These are phyloP conservation scores for Solanum sitiens DNA, from an alignment of 257 asterid species.

Conservation along the genomic window DNA sequence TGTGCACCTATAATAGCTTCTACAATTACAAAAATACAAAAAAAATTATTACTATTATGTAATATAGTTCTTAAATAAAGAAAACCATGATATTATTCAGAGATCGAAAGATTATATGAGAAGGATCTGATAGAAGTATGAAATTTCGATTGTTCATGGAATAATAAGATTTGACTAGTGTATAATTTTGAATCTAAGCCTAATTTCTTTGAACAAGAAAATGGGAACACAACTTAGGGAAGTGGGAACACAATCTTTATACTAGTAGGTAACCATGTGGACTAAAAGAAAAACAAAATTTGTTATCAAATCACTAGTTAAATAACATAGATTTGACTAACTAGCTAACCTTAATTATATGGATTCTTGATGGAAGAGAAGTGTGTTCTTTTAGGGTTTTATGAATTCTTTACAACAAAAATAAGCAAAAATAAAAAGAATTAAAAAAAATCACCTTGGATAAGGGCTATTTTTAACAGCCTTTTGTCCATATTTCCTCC, in stretches of 20 bases:
- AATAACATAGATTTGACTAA: background rate
- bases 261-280: background rate
- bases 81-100: background rate
- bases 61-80: background rate
- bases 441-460: conserved; percentile 37
- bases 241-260: background rate
- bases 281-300: background rate
- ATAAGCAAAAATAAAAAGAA: background rate
- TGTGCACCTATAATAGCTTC: conserved; percentile 85
- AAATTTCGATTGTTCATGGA: background rate
- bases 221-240: background rate
- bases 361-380: background rate
- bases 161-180: background rate
- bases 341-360: background rate
- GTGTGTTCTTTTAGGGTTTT: background rate
- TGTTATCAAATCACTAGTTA: background rate
- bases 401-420: background rate
- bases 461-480: conserved; percentile 87
- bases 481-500: conserved; percentile 89
- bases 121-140: background rate
- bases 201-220: background rate
- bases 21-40: conserved; percentile 3
- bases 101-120: background rate
- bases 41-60: background rate
- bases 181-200: background rate